Conservation (phyloP, 768 basidiomycete genomes). For the Neoboletus magnificus region DNA sequence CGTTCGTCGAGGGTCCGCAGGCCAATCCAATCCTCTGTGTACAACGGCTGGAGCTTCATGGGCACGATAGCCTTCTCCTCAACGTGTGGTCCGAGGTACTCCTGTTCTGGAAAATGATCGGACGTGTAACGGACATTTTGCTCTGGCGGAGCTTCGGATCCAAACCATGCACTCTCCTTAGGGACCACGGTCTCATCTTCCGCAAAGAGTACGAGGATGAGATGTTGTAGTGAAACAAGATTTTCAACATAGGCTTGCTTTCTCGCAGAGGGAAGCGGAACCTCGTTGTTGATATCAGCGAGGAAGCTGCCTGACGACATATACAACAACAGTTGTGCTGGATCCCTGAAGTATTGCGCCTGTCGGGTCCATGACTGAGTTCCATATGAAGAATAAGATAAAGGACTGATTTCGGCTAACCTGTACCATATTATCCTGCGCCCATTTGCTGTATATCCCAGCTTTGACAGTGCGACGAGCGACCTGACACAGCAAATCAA, state of each 20-base stretch:
- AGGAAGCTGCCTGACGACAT: slow-evolving; percentile 63
- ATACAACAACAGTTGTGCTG: slow-evolving; percentile 54
- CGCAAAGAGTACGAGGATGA: slow-evolving; percentile 73
- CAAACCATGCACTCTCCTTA: slow-evolving; percentile 86
- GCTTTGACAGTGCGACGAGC: slow-evolving; percentile 58
- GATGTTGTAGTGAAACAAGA: slow-evolving; percentile 56
- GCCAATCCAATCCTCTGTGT: slow-evolving; percentile 80
- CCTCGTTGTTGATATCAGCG: slow-evolving; percentile 76
- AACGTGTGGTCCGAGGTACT: background rate
- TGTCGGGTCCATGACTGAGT: slow-evolving; percentile 24
- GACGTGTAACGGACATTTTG: slow-evolving; percentile 24
- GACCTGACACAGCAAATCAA: slow-evolving; percentile 67
- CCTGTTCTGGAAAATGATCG: slow-evolving; percentile 10
- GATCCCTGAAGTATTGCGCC: slow-evolving; percentile 89
- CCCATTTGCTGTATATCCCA: slow-evolving; percentile 73
- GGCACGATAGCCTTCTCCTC: slow-evolving; percentile 49
- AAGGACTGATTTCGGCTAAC: slow-evolving; percentile 32
- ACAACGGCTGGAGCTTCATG: slow-evolving; percentile 71
- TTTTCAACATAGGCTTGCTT: slow-evolving; percentile 62
- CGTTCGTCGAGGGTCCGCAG: slow-evolving; percentile 65
- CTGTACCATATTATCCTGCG: slow-evolving; percentile 72
- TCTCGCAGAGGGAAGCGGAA: slow-evolving; percentile 37
- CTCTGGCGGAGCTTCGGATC: slow-evolving; percentile 52
- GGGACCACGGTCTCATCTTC: slow-evolving; percentile 77
- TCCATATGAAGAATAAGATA: background rate